phyloP scores from a whole-genome alignment of 148 eudicot species.

The Heliamphora exappendiculata region DNA sequence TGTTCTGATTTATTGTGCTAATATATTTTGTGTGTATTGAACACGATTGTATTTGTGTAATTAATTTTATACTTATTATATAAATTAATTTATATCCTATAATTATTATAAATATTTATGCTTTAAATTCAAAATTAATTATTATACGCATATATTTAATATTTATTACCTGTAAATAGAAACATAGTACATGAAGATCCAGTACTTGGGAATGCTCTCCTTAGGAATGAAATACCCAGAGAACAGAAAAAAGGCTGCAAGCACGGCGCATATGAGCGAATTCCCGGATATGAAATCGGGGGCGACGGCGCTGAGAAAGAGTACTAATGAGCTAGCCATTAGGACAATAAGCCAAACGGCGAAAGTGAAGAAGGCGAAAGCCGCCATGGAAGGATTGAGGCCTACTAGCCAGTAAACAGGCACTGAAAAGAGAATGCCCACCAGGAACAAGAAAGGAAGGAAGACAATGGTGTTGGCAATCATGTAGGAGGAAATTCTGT shows the following conservation, averaged over 20 bases:
- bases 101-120: too few species aligned
- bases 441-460: constrained; percentile 67
- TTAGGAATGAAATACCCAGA: constrained; percentile 91
- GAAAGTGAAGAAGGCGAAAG: constrained; percentile 61
- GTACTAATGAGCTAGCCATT: constrained; percentile 93
- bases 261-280: constrained; percentile 76
- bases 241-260: constrained; percentile 83
- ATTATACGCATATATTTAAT: too few species aligned
- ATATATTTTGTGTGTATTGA: too few species aligned
- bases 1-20: too few species aligned
- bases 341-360: constrained; percentile 79
- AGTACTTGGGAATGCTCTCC: constrained; percentile 75
- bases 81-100: too few species aligned
- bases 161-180: constrained; percentile 73
- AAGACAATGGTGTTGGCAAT: constrained; percentile 80
- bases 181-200: constrained; percentile 92
- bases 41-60: too few species aligned
- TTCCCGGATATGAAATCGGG: constrained; percentile 91
- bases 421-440: constrained; percentile 59
- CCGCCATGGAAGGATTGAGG: constrained; percentile 53
- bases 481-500: constrained; percentile 73
- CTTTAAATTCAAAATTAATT: too few species aligned
- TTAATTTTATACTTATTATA: too few species aligned
- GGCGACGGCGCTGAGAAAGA: constrained; percentile 71
- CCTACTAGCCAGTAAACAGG: constrained; percentile 93